Conservation (phyloP, 2,329 filamentous ascomycete species). For the Trichoderma breve region DNA sequence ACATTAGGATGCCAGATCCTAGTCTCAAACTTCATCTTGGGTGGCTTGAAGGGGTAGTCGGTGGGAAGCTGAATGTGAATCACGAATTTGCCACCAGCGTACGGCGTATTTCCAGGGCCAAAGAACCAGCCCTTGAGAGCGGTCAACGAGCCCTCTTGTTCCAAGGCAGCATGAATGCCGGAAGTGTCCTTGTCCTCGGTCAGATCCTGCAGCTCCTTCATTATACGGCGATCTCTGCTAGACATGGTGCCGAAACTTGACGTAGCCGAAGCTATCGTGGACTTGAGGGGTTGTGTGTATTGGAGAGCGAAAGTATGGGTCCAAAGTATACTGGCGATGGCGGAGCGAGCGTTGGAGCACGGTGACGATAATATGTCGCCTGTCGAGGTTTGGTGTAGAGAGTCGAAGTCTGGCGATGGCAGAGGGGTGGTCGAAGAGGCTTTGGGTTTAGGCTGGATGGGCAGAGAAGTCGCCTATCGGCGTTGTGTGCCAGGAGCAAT, state of each 20-base stretch:
- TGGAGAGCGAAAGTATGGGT: neutral
- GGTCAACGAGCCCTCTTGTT: constrained; percentile 68
- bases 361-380: neutral
- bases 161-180: constrained; percentile 67
- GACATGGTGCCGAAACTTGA: constrained; percentile 38
- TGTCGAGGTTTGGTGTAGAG: neutral
- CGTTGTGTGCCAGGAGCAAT: neutral
- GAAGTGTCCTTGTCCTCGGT: constrained; percentile 68
- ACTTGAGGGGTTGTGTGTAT: neutral
- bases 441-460: neutral
- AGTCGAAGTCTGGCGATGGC: neutral
- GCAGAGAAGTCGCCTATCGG: neutral
- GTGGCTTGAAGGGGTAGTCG: constrained; percentile 91
- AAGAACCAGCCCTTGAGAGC: constrained; percentile 80
- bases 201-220: constrained; percentile 77
- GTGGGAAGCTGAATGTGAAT: constrained; percentile 85
- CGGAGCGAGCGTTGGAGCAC: neutral
- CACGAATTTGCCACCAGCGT: constrained; percentile 77
- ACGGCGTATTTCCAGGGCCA: constrained; percentile 89
- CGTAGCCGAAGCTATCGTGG: neutral
- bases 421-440: neutral
- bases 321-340: neutral
- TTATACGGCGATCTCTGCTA: constrained; percentile 58
- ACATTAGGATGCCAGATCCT: constrained; percentile 98
- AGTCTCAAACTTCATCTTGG: constrained; percentile 86